Evolutionary conservation across 495 filamentous ascomycete genomes (phyloP).

Genomic region (Evernia prunastri): DNA sequence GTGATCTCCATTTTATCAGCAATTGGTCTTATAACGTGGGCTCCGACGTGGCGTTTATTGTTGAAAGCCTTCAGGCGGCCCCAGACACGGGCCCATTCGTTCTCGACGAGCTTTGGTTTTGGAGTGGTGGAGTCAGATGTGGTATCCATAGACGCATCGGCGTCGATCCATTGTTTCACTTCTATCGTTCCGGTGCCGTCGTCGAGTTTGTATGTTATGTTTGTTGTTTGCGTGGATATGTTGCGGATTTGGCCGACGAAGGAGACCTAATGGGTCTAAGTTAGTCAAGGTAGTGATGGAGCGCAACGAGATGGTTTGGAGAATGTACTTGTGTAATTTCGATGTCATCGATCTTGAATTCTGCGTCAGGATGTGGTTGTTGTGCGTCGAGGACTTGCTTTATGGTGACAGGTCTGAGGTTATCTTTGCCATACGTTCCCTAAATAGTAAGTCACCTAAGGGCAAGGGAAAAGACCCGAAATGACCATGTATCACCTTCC

Average conservation of each 20-base stretch:
- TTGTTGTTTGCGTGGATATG: constrained; percentile 79
- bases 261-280: constrained; percentile 51
- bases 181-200: constrained; percentile 91
- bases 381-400: constrained; percentile 83
- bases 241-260: constrained; percentile 86
- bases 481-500: constrained; percentile 30
- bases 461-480: background rate
- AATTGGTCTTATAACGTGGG: constrained; percentile 73
- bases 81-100: constrained; percentile 75
- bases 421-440: constrained; percentile 56
- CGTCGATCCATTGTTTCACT: constrained; percentile 87
- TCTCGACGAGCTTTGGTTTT: constrained; percentile 50
- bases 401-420: constrained; percentile 85
- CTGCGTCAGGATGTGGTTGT: constrained; percentile 64
- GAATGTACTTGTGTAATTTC: constrained; percentile 49
- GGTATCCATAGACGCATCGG: constrained; percentile 41
- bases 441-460: constrained; percentile 24
- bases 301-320: background rate
- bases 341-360: constrained; percentile 70
- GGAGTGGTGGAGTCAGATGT: constrained; percentile 40
- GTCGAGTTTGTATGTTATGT: constrained; percentile 86
- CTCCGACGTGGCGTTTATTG: constrained; percentile 70
- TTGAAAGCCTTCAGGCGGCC: constrained; percentile 72
- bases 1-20: constrained; percentile 85
- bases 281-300: constrained; percentile 22